These are phyloP conservation scores for Pholiota conissans DNA, from an alignment of 768 basidiomycete genomes.

Conservation along the genomic window DNA sequence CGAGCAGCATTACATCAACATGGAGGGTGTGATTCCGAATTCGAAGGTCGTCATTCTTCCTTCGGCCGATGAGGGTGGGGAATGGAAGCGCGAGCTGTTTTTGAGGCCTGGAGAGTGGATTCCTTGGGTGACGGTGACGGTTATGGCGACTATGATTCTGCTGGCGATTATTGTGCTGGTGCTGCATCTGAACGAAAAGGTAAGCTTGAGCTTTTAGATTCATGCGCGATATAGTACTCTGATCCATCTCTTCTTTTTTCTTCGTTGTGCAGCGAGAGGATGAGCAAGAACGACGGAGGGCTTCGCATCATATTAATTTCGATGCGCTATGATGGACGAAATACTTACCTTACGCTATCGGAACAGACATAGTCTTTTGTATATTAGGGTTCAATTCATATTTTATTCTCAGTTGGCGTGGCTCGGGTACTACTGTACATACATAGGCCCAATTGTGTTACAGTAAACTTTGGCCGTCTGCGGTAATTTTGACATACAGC, in stretches of 20 bases:
- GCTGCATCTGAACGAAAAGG: conserved; percentile 92
- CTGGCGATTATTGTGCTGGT: conserved; percentile 83
- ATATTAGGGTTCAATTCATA: conserved; percentile 1
- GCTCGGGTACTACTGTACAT: no score
- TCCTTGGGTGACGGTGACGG: conserved; percentile 92
- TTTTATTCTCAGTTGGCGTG: not conserved
- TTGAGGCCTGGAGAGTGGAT: conserved; percentile 96
- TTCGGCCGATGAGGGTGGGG: conserved; percentile 49
- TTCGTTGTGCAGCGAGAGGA: conserved; percentile 91
- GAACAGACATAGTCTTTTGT: conserved; percentile 1
- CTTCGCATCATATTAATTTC: conserved; percentile 97
- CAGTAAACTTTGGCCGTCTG: no score
- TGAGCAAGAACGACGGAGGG: conserved; percentile 83
- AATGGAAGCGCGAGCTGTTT: conserved; percentile 89
- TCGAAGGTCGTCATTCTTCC: conserved; percentile 96
- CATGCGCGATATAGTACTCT: not conserved
- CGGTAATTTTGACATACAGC: no score
- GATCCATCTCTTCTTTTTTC: conserved; percentile 1
- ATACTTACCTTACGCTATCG: conserved; percentile 1
- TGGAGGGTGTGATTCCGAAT: conserved; percentile 98
- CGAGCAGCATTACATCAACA: conserved; percentile 76
- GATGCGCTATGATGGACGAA: conserved; percentile 69
- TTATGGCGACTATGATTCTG: conserved; percentile 69
- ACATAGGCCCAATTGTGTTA: no score
- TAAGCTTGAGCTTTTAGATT: conserved; percentile 30